A percentile compares a stretch with the other conserved stretches of the same genome.
Evolutionary conservation across 2,329 filamentous ascomycete genomes (phyloP).

Genomic region (Diaporthe ilicicola): DNA sequence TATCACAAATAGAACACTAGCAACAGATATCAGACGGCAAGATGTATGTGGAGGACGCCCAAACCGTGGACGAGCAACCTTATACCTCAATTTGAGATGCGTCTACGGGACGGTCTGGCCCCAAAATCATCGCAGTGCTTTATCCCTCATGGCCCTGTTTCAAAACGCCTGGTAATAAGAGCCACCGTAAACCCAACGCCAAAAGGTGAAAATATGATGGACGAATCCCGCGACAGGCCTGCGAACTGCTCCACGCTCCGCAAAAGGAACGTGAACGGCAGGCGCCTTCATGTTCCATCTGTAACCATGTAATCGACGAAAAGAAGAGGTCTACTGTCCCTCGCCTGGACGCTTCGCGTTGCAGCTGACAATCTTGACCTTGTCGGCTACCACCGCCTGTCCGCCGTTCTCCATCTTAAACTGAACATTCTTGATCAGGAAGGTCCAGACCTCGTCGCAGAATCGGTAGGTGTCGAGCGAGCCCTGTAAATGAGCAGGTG

Average conservation of each 20-base stretch:
- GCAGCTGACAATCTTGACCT: conserved; percentile 98
- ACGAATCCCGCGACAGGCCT: neutral
- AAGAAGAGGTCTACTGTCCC: conserved; percentile 37
- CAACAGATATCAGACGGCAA: neutral
- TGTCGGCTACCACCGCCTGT: conserved; percentile 80
- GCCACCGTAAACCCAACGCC: conserved; percentile 3
- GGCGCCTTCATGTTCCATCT: neutral
- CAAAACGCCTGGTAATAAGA: neutral
- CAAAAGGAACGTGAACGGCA: neutral
- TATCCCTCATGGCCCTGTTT: neutral
- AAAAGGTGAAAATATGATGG: neutral
- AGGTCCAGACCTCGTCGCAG: conserved; percentile 99
- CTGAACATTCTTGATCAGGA: conserved; percentile 97
- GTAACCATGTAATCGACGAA: neutral
- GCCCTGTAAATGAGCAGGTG: conserved; percentile 65
- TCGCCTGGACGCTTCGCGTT: conserved; percentile 79
- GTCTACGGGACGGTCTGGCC: neutral
- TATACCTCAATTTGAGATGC: conserved; percentile 1
- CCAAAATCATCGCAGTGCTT: neutral
- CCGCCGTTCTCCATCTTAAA: conserved; percentile 93
- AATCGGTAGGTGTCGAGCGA: conserved; percentile 98
- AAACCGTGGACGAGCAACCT: neutral
- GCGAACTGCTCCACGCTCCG: neutral
- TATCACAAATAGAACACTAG: neutral
- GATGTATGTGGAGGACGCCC: neutral